Percentiles rank a stretch among this genome's conserved stretches.
These are phyloP conservation scores for Eucalyptus shirleyi DNA, from an alignment of 345 rosid genomes.

Conservation along the genomic window DNA sequence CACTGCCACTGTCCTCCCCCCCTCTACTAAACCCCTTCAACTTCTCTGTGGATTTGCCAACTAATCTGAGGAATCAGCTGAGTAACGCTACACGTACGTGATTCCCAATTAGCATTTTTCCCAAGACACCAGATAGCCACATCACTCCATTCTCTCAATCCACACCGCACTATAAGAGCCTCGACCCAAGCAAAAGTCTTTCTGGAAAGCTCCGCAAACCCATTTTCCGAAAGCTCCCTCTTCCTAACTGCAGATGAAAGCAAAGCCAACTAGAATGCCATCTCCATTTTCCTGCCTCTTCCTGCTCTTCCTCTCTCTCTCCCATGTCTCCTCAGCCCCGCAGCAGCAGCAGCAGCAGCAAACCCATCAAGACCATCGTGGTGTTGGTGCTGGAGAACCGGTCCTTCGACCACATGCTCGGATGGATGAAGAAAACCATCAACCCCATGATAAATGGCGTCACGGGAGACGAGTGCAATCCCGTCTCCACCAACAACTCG, in stretches of 20 bases:
- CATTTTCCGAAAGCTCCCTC: not conserved
- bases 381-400: conserved; percentile 82
- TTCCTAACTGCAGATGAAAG: not conserved
- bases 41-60: not conserved
- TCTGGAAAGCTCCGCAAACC: not conserved
- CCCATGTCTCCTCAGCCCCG: not conserved
- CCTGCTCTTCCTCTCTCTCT: not conserved
- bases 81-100: not conserved
- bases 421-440: conserved; percentile 79
- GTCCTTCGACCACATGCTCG: conserved; percentile 88
- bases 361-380: conserved; percentile 71
- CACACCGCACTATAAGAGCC: not conserved
- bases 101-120: not conserved
- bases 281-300: not conserved
- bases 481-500: conserved; percentile 30
- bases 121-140: not conserved
- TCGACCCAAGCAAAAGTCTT: not conserved
- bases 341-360: not conserved
- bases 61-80: not conserved
- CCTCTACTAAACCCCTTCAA: not conserved
- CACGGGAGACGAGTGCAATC: conserved; percentile 83
- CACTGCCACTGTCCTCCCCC: not conserved
- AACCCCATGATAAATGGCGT: conserved; percentile 75
- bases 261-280: not conserved
- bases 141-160: not conserved